phyloP scores from a whole-genome alignment of 768 basidiomycete species.

The Mycena galericulata region DNA sequence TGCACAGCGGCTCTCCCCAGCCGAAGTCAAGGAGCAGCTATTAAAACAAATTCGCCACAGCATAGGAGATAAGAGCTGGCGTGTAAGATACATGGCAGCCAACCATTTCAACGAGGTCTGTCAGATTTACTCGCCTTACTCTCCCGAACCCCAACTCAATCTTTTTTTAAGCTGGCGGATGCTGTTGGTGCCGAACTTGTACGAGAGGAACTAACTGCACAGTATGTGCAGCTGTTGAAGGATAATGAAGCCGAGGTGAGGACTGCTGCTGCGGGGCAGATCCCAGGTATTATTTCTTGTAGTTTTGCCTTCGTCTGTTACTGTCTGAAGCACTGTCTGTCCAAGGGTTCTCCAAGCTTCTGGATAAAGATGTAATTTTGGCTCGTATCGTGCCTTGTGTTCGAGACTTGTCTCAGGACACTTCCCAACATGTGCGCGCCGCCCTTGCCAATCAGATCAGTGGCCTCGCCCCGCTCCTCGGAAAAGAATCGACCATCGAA shows the following conservation, averaged over 20 bases:
- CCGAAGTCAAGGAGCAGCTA: constrained; percentile 93
- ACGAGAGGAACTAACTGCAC: constrained; percentile 92
- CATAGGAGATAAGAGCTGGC: constrained; percentile 97
- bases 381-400: constrained; percentile 95
- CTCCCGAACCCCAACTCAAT: constrained; percentile 1
- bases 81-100: constrained; percentile 98
- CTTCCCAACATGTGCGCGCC: constrained; percentile 96
- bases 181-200: constrained; percentile 92
- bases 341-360: constrained; percentile 91
- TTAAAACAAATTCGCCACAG: constrained; percentile 89
- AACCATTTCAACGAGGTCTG: constrained; percentile 94
- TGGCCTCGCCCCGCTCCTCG: constrained; percentile 94
- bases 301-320: constrained; percentile 16
- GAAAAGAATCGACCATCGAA: constrained; percentile 94
- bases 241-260: constrained; percentile 99
- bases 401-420: constrained; percentile 91
- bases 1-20: constrained; percentile 82
- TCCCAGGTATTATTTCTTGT: constrained; percentile 78
- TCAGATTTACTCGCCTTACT: neutral
- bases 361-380: constrained; percentile 94
- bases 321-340: constrained; percentile 10
- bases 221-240: constrained; percentile 94
- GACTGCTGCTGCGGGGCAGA: constrained; percentile 95
- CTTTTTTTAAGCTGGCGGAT: constrained; percentile 77
- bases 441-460: constrained; percentile 96